Base-by-base conservation (phyloP, 2,329 filamentous ascomycete genomes). In the Echinosphaeria canescens region DNA sequence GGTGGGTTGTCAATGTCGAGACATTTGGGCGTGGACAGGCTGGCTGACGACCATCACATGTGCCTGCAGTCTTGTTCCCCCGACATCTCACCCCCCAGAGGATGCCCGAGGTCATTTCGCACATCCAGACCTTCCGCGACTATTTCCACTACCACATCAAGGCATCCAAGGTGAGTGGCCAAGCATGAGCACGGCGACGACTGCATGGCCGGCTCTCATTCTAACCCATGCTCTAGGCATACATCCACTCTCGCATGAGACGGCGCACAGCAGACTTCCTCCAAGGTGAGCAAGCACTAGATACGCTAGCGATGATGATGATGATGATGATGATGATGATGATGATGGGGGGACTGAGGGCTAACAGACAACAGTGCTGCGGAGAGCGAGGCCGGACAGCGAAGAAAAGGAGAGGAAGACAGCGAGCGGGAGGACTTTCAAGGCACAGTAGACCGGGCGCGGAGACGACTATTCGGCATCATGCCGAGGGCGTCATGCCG, bases 81-180 rank as follows among this genome's bases (percentile, higher is more conserved):
- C 75, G 88, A 36, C 90, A 99, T 51, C 61, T 99, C 36, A 85
- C 82, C 10, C 70, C 72, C 10, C 81, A 93, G 50, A 70, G 82
- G 45, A 80, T 90, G 56, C 75, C 79, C 32, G 84, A 93, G 37
- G 84, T 90, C 47, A 98, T 99, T 39, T 93, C 84, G 27, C 90
- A 98, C 49, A 95, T 99, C 42, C 90, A 99, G 54, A 99, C 88
- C 10, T 98, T 98, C 78, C 79, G 88, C 38, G 88, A 98, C 47
- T 98, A 98, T 53, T 98, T 99, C 62, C 88, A 99, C 52, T 99
- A 99, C 51, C 88, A 98, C 53, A 98, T 98, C 55, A 98, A 98
- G 56, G 90, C 88, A 16, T 93, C 84, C 34, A 98, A 98, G 62
- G n/a, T n/a, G n/a, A n/a, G 68, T 71, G n/a, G n/a, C n/a, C n/a